phyloP scores from a whole-genome alignment of 2,329 filamentous ascomycete genomes.

The Nothomitra cinnamomea region DNA sequence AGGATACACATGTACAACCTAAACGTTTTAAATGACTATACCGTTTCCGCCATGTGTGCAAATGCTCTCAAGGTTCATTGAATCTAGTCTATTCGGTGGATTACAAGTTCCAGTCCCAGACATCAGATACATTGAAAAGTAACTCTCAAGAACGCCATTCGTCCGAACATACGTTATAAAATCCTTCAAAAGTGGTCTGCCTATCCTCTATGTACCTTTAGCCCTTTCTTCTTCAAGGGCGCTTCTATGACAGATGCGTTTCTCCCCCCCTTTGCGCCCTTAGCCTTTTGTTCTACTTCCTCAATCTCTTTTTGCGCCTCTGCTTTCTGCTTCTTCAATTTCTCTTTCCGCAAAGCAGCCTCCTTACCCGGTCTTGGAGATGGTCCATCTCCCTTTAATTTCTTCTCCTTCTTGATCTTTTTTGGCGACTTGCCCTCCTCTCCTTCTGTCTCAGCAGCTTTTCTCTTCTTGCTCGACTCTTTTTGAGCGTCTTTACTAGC shows the following conservation, averaged over 20 bases:
- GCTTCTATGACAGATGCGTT: conserved; percentile 13
- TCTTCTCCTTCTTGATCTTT: conserved; percentile 28
- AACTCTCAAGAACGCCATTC: not conserved
- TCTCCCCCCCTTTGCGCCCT: not conserved
- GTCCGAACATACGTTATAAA: not conserved
- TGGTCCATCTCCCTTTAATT: conserved; percentile 22
- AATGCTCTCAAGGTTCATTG: not conserved
- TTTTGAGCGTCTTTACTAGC: conserved; percentile 18
- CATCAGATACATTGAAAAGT: not conserved
- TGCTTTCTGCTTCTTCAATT: conserved; percentile 7
- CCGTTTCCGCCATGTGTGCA: not conserved
- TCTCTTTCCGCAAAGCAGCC: conserved; percentile 4
- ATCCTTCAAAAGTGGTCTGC: not conserved
- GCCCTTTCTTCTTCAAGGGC: conserved; percentile 13
- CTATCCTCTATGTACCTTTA: not conserved
- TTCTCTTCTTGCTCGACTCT: conserved; percentile 27
- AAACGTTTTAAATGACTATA: too few species aligned
- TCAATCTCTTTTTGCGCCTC: not conserved
- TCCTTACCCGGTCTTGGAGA: conserved; percentile 24
- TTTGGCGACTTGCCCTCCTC: conserved; percentile 26
- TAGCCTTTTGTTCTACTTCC: not conserved
- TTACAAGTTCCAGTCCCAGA: too few species aligned
- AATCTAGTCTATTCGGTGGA: not conserved
- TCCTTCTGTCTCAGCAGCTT: conserved; percentile 27
- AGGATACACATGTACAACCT: too few species aligned